Evolutionary conservation across 371 early-diverging fungal genomes (phyloP).

Genomic region (Umbelopsis sp.): DNA sequence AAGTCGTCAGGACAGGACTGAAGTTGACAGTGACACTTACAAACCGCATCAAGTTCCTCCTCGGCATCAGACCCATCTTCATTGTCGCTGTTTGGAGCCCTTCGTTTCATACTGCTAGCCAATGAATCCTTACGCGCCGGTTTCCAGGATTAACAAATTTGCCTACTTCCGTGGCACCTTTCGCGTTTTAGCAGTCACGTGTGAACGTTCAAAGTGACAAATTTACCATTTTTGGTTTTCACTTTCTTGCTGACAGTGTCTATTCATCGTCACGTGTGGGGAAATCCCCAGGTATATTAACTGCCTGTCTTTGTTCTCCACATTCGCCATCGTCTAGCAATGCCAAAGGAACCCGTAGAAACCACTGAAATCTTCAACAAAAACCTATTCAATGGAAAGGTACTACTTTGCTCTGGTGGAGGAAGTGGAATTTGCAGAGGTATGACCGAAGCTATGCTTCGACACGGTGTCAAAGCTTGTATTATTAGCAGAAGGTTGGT

Average conservation of each 20-base stretch:
- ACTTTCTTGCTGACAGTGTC: background rate
- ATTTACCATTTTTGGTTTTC: background rate
- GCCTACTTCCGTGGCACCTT: background rate
- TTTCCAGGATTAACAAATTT: too few species aligned
- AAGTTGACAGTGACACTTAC: background rate
- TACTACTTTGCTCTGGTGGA: slow-evolving; percentile 54
- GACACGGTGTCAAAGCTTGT: slow-evolving; percentile 76
- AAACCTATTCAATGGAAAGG: slow-evolving; percentile 46
- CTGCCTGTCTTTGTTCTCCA: background rate
- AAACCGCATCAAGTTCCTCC: slow-evolving; percentile 13
- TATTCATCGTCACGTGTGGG: background rate
- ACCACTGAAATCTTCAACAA: slow-evolving; percentile 47
- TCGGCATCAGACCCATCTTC: slow-evolving; percentile 3
- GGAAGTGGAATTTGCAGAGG: slow-evolving; percentile 80
- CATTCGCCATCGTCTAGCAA: background rate
- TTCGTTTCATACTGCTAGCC: background rate
- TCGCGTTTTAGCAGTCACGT: background rate
- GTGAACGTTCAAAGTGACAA: background rate
- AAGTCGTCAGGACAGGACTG: background rate
- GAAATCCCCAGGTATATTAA: background rate
- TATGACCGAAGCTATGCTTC: slow-evolving; percentile 79
- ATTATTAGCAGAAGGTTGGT: slow-evolving; percentile 64
- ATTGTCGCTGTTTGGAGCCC: background rate
- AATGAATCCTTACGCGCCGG: background rate
- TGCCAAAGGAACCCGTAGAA: slow-evolving; percentile 26